These are phyloP conservation scores for Ettlia oleoabundans DNA, from an alignment of 139 green algal species.

Conservation along the genomic window DNA sequence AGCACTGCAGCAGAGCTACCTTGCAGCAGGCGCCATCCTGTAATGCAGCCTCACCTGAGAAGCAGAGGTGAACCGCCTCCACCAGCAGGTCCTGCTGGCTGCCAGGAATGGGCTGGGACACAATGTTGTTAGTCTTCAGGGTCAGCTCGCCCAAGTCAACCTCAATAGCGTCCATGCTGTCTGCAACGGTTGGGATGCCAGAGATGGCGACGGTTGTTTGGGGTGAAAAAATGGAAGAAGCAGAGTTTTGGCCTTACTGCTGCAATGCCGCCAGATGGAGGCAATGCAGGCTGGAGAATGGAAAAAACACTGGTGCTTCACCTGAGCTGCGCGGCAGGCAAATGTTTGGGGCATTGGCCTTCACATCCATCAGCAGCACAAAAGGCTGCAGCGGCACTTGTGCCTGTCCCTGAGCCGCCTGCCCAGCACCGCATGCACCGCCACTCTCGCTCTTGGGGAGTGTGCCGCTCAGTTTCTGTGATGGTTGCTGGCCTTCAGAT, in stretches of 20 bases:
- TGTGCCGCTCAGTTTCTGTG: not conserved
- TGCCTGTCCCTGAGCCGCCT: not conserved
- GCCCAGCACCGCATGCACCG: not conserved
- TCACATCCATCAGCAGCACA: slow-evolving; percentile 79
- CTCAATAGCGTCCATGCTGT: slow-evolving; percentile 56
- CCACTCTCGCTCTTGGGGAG: too few relatives aligned
- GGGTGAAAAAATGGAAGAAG: too few relatives aligned
- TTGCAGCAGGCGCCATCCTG: not conserved
- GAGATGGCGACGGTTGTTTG: too few relatives aligned
- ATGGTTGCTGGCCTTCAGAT: not conserved
- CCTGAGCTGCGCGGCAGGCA: slow-evolving; percentile 68
- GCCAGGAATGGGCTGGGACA: slow-evolving; percentile 21
- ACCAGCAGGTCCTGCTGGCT: slow-evolving; percentile 35
- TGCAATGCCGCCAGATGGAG: too few relatives aligned
- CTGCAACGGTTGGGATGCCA: too few relatives aligned
- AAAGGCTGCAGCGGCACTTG: slow-evolving; percentile 37
- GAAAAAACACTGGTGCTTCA: too few relatives aligned
- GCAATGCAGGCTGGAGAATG: too few relatives aligned
- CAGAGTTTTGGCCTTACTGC: too few relatives aligned
- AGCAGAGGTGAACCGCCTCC: slow-evolving; percentile 49
- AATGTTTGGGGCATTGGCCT: slow-evolving; percentile 79
- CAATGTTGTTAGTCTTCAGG: slow-evolving; percentile 61
- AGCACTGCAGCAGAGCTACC: not conserved
- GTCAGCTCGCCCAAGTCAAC: slow-evolving; percentile 79
- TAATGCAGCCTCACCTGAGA: slow-evolving; percentile 42